A percentile compares a stretch with the other conserved stretches of the same genome.
phyloP scores from a whole-genome alignment of 2,329 filamentous ascomycete species.

The Helotiales sp. region DNA sequence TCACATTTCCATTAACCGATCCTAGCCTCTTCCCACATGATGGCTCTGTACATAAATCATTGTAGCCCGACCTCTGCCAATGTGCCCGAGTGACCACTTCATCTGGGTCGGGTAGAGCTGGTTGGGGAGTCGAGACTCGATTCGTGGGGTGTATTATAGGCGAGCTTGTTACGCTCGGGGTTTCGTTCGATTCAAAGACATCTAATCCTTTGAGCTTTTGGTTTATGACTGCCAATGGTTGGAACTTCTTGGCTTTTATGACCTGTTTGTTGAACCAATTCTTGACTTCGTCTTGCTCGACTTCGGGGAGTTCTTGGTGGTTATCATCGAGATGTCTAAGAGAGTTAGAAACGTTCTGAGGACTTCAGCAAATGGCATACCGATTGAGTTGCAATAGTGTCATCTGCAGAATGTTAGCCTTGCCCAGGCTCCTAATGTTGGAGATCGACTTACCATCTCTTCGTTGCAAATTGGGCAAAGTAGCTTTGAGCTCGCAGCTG shows the following conservation, averaged over 20 bases:
- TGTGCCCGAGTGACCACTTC: conserved; percentile 85
- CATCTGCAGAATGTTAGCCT: conserved; percentile 55
- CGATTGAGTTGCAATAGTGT: conserved; percentile 90
- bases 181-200: conserved; percentile 73
- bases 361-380: conserved; percentile 40
- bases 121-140: conserved; percentile 35
- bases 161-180: conserved; percentile 39
- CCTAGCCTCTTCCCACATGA: conserved; percentile 80
- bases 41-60: conserved; percentile 85
- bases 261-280: conserved; percentile 78
- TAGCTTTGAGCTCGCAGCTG: conserved; percentile 64
- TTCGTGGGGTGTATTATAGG: conserved; percentile 39
- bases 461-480: conserved; percentile 98
- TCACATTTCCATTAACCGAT: conserved; percentile 78
- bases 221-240: conserved; percentile 71
- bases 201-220: conserved; percentile 75
- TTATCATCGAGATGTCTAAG: conserved; percentile 70
- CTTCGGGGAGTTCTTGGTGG: conserved; percentile 70
- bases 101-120: conserved; percentile 66
- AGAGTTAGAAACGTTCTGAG: conserved; percentile 25
- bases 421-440: not conserved
- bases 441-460: conserved; percentile 75
- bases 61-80: conserved; percentile 77
- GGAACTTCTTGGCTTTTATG: conserved; percentile 73
- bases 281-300: conserved; percentile 75